Base-by-base conservation (phyloP, 805 yeast species). In the Yamadazyma nakazawae region DNA sequence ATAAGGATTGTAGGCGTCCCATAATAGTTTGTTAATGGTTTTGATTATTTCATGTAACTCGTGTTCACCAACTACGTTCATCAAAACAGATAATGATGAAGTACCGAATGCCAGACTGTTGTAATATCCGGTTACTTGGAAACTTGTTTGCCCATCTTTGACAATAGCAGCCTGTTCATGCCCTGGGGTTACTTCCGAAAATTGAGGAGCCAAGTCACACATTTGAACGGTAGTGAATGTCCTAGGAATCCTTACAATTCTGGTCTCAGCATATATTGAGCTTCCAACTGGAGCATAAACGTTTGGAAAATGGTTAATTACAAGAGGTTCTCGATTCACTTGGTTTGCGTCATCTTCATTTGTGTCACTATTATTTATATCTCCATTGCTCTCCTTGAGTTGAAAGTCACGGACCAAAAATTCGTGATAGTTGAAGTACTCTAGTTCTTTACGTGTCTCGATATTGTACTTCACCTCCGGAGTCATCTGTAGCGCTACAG, bases 341-440 rank as follows among this genome's bases (percentile, higher is more conserved):
- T 19, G 34, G 35, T 17, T 14, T 2, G 19, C 32, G 24, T 14
- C 31, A 7, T 16, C 24, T 18, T 34, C 38, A 28, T 28, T 9
- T 28, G 32, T 28, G 32, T 28, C 32, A 28, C 32, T 28, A 9
- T 3, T 28, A 13, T 3, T 13, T 28, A 10, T 28, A 12, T 28
- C 32, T 10, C 32, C 5, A 13, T 28, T 28, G 12, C n/a, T 28
- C 32, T 28, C 32, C 17, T 10, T 34, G 2, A 54, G 49, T 19
- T 47, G 43, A 60, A 72, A 71, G 17, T 64, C 64, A 2, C 60
- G 57, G 11, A 67, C 65, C 3, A 76, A 54, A 56, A 68, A 81
- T 58, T 85, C 91, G 57, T 85, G 88, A 54, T 82, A 84, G 58
- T 85, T 85, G 73, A 82, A 85, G 58, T 80, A 83, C 45, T 48